Conservation (phyloP, 2,329 filamentous ascomycete genomes). For the Alternaria metachromatica region DNA sequence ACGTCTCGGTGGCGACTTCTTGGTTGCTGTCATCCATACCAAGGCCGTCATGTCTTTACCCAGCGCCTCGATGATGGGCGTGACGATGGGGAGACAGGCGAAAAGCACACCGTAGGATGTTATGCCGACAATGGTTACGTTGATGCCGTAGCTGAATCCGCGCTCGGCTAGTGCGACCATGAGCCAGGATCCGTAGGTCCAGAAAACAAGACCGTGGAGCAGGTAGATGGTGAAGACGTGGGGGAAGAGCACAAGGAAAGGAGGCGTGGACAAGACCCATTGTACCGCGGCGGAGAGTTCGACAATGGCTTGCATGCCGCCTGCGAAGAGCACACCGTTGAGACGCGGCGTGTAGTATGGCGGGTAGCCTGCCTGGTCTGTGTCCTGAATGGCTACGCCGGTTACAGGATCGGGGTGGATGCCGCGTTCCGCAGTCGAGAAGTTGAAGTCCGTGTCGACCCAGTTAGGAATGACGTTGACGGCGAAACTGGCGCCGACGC, state of each 20-base stretch:
- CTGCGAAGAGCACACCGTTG: conserved; percentile 53
- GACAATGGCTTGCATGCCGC: conserved; percentile 47
- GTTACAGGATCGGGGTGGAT: conserved; percentile 53
- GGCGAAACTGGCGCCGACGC: conserved; percentile 42
- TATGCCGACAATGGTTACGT: conserved; percentile 45
- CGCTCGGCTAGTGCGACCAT: conserved; percentile 42
- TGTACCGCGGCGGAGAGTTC: conserved; percentile 48
- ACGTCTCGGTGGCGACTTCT: conserved; percentile 43
- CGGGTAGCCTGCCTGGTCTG: conserved; percentile 48
- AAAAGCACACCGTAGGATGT: conserved; percentile 47
- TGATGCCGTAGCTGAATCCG: conserved; percentile 43
- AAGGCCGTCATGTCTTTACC: conserved; percentile 49
- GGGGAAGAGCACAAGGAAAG: conserved; percentile 54
- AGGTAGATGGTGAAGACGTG: conserved; percentile 60
- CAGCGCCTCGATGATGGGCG: conserved; percentile 48
- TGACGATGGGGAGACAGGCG: conserved; percentile 44
- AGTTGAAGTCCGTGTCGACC: conserved; percentile 42
- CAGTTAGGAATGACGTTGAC: conserved; percentile 50
- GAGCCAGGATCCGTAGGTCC: conserved; percentile 50
- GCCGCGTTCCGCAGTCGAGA: conserved; percentile 50
- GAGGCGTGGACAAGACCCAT: conserved; percentile 49
- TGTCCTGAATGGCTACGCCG: conserved; percentile 47
- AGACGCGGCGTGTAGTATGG: conserved; percentile 54
- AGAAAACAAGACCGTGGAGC: conserved; percentile 57
- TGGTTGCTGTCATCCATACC: conserved; percentile 46